These are phyloP conservation scores for Blumeriella jaapii DNA, from an alignment of 2,329 filamentous ascomycete species.

Conservation along the genomic window DNA sequence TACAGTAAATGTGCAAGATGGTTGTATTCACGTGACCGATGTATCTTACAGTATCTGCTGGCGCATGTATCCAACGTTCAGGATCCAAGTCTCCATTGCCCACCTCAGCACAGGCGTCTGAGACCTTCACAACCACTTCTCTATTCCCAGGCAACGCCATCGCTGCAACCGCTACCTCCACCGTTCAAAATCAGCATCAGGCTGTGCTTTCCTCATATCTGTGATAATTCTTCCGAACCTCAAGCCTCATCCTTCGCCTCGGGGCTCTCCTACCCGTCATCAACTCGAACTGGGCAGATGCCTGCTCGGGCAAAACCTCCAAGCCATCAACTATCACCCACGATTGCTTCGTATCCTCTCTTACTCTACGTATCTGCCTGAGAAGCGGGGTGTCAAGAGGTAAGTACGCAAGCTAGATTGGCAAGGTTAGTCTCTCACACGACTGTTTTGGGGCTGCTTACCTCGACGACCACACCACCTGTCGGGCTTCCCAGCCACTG, in stretches of 20 bases:
- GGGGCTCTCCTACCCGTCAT: slow-evolving; percentile 67
- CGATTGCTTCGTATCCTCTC: slow-evolving; percentile 41
- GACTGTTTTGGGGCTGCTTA: slow-evolving; percentile 7
- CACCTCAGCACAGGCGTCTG: too few relatives aligned
- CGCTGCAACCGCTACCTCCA: too few relatives aligned
- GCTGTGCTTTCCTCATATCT: slow-evolving; percentile 16
- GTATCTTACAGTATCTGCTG: too few relatives aligned
- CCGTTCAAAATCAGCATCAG: too few relatives aligned
- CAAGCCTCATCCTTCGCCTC: slow-evolving; percentile 52
- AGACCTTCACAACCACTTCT: too few relatives aligned
- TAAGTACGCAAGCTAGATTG: slow-evolving; percentile 50
- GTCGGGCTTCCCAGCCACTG: slow-evolving; percentile 62
- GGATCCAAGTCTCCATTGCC: too few relatives aligned
- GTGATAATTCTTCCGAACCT: slow-evolving; percentile 23
- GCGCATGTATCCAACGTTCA: too few relatives aligned
- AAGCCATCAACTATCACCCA: slow-evolving; percentile 70
- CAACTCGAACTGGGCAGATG: slow-evolving; percentile 70
- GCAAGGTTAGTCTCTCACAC: slow-evolving; percentile 1
- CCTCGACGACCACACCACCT: slow-evolving; percentile 63
- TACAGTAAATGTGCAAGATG: too few relatives aligned
- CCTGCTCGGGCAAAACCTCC: slow-evolving; percentile 67
- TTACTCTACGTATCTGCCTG: slow-evolving; percentile 42
- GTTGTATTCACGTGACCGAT: too few relatives aligned
- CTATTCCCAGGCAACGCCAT: too few relatives aligned
- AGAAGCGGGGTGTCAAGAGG: slow-evolving; percentile 61